Evolutionary conservation across 2,329 filamentous ascomycete species (phyloP).

Genomic region (Capronia americana): DNA sequence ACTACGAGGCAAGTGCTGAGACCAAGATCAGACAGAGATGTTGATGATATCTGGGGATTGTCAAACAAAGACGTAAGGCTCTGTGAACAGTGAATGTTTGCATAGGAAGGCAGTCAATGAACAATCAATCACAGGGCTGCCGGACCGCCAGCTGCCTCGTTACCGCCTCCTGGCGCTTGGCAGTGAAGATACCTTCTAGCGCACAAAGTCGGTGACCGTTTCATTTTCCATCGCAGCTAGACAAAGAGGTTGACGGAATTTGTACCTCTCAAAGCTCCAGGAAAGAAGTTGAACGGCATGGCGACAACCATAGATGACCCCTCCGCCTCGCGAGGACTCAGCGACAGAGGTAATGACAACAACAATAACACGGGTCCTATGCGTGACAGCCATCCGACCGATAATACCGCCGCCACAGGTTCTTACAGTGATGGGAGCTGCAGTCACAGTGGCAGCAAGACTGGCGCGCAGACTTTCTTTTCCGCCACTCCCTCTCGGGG

Average conservation of each 20-base stretch:
- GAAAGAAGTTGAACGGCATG: not conserved
- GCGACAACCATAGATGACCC: not conserved
- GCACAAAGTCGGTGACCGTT: not conserved
- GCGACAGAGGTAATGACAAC: not conserved
- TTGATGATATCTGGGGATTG: too few relatives aligned
- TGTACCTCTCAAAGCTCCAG: not conserved
- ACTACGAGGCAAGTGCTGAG: too few relatives aligned
- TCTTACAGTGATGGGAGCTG: not conserved
- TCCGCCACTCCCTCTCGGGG: not conserved
- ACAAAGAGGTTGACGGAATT: not conserved
- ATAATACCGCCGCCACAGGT: not conserved
- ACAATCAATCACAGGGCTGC: not conserved
- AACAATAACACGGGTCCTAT: not conserved
- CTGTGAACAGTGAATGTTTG: too few relatives aligned
- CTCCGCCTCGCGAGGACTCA: not conserved
- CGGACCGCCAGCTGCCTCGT: not conserved
- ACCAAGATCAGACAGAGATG: too few relatives aligned
- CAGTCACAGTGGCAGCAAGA: not conserved
- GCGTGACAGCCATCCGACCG: not conserved
- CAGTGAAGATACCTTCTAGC: not conserved
- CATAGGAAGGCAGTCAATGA: not conserved
- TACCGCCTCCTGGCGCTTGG: not conserved
- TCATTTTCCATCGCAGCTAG: not conserved
- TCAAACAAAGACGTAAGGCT: too few relatives aligned
- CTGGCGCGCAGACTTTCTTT: not conserved